Percentiles rank a stretch among this genome's conserved stretches.
Conservation (phyloP, 2,329 filamentous ascomycete genomes). For the Alternaria infectoria region DNA sequence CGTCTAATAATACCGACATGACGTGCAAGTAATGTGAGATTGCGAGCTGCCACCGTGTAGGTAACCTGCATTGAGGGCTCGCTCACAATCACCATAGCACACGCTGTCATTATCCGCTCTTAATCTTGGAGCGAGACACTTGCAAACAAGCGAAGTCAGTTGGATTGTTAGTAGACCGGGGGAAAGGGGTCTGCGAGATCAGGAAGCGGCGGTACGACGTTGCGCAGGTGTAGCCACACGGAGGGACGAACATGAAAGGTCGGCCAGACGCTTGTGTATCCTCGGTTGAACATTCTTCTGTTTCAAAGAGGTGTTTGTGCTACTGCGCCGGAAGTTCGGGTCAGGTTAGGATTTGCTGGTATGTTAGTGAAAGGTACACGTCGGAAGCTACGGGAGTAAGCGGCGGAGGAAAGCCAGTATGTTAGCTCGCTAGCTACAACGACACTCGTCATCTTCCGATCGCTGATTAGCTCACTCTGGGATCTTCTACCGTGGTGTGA, state of each 20-base stretch:
- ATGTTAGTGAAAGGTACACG: not conserved
- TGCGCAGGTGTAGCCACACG: slow-evolving; percentile 15
- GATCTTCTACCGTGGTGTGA: slow-evolving; percentile 4
- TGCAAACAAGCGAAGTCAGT: slow-evolving; percentile 13
- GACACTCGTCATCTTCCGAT: not conserved
- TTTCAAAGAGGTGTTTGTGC: slow-evolving; percentile 15
- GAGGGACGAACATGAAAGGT: slow-evolving; percentile 23
- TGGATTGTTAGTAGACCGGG: slow-evolving; percentile 18
- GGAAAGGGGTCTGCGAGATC: slow-evolving; percentile 7
- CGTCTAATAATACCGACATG: slow-evolving; percentile 18
- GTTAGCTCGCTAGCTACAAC: slow-evolving; percentile 4
- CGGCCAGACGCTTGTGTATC: slow-evolving; percentile 16
- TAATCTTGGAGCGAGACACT: slow-evolving; percentile 7
- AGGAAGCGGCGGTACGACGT: slow-evolving; percentile 25
- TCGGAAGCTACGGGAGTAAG: not conserved
- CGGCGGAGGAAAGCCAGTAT: not conserved
- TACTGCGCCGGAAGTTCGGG: slow-evolving; percentile 1
- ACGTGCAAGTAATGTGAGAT: slow-evolving; percentile 28
- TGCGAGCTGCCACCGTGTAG: slow-evolving; percentile 1
- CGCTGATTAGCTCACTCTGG: slow-evolving; percentile 1
- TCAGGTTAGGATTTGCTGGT: not conserved
- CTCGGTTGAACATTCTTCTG: slow-evolving; percentile 8
- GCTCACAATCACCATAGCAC: slow-evolving; percentile 15
- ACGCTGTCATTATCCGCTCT: slow-evolving; percentile 25
- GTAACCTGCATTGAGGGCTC: slow-evolving; percentile 13